phyloP scores from a whole-genome alignment of 352 stramenopile species.

The Phytopythium aichiense region DNA sequence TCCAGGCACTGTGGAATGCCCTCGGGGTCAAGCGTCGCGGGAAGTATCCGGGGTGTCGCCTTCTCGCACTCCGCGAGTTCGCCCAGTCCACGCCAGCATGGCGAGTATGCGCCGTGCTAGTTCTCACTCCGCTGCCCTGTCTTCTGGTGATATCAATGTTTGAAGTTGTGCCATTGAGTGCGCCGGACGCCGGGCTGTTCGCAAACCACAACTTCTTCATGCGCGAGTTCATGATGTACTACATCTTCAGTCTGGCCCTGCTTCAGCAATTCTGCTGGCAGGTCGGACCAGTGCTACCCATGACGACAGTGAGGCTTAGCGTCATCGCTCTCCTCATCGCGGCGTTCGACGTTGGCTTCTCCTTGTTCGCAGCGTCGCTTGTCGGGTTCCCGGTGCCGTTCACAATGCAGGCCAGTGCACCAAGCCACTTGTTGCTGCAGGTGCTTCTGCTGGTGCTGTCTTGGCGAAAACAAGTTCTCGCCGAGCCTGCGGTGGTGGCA shows the following conservation, averaged over 20 bases:
- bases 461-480: not conserved
- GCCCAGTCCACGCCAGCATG: not conserved
- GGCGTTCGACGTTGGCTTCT: constrained; percentile 3
- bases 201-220: constrained; percentile 19
- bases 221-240: constrained; percentile 14
- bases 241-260: constrained; percentile 12
- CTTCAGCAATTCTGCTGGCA: constrained; percentile 19
- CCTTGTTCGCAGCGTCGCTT: constrained; percentile 8
- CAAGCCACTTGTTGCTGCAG: not conserved
- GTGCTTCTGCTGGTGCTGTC: not conserved
- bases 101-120: not conserved
- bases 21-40: constrained; percentile 20
- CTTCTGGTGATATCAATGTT: constrained; percentile 9
- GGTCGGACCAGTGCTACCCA: constrained; percentile 10
- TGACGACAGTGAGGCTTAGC: constrained; percentile 3
- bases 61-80: not conserved
- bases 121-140: constrained; percentile 15
- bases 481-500: not conserved
- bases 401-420: not conserved
- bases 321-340: constrained; percentile 12
- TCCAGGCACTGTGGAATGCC: constrained; percentile 5
- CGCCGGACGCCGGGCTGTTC: constrained; percentile 5
- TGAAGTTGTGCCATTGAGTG: constrained; percentile 21
- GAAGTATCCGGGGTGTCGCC: not conserved
- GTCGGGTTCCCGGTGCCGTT: constrained; percentile 30